Conservation (phyloP, 805 yeast species). For the Cyberlindnera japonica region DNA sequence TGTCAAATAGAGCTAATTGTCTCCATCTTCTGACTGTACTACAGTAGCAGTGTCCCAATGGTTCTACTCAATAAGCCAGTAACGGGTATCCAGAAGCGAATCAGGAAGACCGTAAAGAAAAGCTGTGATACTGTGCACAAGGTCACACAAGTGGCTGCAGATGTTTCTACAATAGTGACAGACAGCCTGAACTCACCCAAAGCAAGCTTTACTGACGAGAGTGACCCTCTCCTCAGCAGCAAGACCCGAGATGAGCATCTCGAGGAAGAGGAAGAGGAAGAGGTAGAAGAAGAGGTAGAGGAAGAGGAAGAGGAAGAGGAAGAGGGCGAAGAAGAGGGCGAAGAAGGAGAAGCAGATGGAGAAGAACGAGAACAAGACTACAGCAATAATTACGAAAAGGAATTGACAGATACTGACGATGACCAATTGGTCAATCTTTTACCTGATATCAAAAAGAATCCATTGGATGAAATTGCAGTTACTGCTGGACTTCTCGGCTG, state of each 20-base stretch:
- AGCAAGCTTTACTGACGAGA: not conserved
- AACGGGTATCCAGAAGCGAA: conserved; percentile 3
- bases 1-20: too few species aligned
- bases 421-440: not conserved
- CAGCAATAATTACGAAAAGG: not conserved
- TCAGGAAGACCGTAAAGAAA: conserved; percentile 5
- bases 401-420: not conserved
- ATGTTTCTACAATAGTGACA: not conserved
- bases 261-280: too few species aligned
- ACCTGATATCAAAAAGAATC: conserved; percentile 38
- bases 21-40: too few species aligned
- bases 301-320: conserved; percentile 1
- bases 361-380: not conserved
- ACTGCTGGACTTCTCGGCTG: conserved; percentile 45
- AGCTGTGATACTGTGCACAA: not conserved
- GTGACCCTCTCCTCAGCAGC: too few species aligned
- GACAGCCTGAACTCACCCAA: not conserved
- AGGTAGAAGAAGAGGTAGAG: not conserved
- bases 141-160: not conserved
- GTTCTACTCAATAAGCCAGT: conserved; percentile 2
- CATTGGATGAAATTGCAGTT: conserved; percentile 39
- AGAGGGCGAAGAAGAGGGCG: conserved; percentile 1
- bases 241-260: not conserved
- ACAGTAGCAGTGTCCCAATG: not conserved
- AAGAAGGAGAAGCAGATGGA: too few species aligned